phyloP scores from a whole-genome alignment of 352 stramenopile genomes.

The Phytophthora brassicae region DNA sequence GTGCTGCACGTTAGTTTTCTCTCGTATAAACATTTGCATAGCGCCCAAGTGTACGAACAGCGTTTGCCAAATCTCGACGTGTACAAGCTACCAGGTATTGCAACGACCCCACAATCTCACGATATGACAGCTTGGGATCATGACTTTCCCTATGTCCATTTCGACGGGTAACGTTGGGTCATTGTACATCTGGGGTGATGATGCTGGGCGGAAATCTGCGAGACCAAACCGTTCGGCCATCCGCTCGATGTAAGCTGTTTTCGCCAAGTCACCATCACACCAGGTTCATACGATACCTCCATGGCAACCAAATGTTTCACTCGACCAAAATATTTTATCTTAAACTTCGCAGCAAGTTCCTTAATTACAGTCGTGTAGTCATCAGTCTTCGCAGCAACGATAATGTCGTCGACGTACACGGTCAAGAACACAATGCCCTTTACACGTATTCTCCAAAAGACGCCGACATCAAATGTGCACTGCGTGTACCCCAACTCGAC shows the following conservation, averaged over 20 bases:
- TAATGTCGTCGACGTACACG: constrained; percentile 8
- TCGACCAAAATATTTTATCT: background rate
- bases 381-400: background rate
- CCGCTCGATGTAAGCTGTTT: background rate
- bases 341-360: background rate
- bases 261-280: background rate
- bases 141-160: too few relatives aligned
- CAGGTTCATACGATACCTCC: background rate
- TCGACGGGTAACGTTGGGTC: too few relatives aligned
- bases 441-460: background rate
- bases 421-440: constrained; percentile 5
- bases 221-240: background rate
- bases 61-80: too few relatives aligned
- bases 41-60: too few relatives aligned
- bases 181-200: too few relatives aligned
- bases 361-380: background rate
- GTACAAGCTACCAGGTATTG: too few relatives aligned
- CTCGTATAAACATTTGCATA: too few relatives aligned
- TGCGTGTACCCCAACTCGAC: background rate
- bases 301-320: background rate
- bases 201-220: background rate
- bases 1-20: too few relatives aligned
- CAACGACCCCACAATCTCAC: too few relatives aligned
- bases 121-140: too few relatives aligned
- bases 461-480: constrained; percentile 4